Evolutionary conservation across 768 basidiomycete species (phyloP), one percentile per base, ranked within the genome.

Genomic region (Fomitopsis serialis): DNA sequence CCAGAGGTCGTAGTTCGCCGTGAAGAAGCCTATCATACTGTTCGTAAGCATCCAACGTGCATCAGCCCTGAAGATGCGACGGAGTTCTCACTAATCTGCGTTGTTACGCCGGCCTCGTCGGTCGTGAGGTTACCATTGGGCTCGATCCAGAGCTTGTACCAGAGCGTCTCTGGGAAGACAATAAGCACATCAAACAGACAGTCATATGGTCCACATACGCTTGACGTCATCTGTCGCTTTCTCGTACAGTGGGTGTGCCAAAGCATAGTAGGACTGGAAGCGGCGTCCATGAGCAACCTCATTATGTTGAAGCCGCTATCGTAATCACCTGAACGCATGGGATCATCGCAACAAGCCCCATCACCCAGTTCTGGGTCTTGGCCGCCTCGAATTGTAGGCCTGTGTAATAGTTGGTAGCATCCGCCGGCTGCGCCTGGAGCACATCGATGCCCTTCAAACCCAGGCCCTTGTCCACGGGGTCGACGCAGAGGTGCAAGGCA

Each of bases 251-350:
- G 23, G 22, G 19, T 45, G 8, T 17, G 19, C 44, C 5, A 45
- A 5, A 3, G 44, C 27, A 15, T 29, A 45, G 21, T 45, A 45
- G 13, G 44, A 45, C 44, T 45, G 21, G 22, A 40, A 15, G 19
- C 15, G 15, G 6, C 8, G 19, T 6, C 29, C 37, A 19, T 15
- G 44, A 29, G 29, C 29, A 32, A 11, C 11, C 11, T n/a, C n/a
- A n/a, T 36, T 8, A 27, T 10, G 23, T 12, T 36, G 11, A 32
- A n/a, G n/a, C n/a, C 24, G 19, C 15, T 4, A 15, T 27, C 23
- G 13, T 10, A 45, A 42, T 22, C 24, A 48, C 57, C 56, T 58
- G 57, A 54, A 58, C 48, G 34, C 57, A 50, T 3, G 57, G 56
- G 12, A 58, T 43, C 51, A 57, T 56, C n/a, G 56, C 50, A 2